These are phyloP conservation scores for Cardiospermum halicacabum DNA, from an alignment of 345 rosid genomes.

Conservation along the genomic window DNA sequence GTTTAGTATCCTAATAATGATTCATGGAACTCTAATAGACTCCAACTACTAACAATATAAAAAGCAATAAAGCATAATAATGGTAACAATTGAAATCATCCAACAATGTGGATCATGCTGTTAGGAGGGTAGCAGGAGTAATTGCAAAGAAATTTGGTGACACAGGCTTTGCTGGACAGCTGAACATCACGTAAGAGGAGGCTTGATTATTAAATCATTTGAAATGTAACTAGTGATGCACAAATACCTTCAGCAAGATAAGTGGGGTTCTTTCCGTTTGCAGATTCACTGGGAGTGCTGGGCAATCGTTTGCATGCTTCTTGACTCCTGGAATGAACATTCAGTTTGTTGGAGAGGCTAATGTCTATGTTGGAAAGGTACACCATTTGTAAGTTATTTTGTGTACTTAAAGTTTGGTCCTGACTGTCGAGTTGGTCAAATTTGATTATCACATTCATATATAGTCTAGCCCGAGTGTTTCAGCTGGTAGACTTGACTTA, in stretches of 20 bases:
- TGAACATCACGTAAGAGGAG: slow-evolving; percentile 76
- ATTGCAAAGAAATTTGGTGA: slow-evolving; percentile 94
- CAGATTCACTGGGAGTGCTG: slow-evolving; percentile 95
- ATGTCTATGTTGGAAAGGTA: slow-evolving; percentile 99
- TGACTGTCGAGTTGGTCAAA: neutral
- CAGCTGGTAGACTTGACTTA: neutral
- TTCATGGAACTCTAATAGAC: too few species aligned
- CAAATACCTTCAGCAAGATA: slow-evolving; percentile 13
- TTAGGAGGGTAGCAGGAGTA: slow-evolving; percentile 85
- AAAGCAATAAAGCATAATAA: too few species aligned
- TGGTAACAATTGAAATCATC: too few species aligned
- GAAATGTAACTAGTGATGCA: slow-evolving; percentile 3
- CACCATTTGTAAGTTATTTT: neutral
- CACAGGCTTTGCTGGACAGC: slow-evolving; percentile 97
- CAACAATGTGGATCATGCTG: slow-evolving; percentile 95
- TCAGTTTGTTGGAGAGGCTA: slow-evolving; percentile 86
- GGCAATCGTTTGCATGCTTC: slow-evolving; percentile 97
- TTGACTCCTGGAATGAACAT: slow-evolving; percentile 96
- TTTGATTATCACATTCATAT: neutral
- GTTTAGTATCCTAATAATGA: too few species aligned
- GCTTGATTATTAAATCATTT: slow-evolving; percentile 1
- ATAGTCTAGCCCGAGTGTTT: too few species aligned
- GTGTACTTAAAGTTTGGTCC: neutral
- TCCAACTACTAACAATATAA: too few species aligned
- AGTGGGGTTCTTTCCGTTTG: slow-evolving; percentile 16